Evolutionary conservation across 108 stramenopile species (phyloP).

Genomic region (Tribonema minus): DNA sequence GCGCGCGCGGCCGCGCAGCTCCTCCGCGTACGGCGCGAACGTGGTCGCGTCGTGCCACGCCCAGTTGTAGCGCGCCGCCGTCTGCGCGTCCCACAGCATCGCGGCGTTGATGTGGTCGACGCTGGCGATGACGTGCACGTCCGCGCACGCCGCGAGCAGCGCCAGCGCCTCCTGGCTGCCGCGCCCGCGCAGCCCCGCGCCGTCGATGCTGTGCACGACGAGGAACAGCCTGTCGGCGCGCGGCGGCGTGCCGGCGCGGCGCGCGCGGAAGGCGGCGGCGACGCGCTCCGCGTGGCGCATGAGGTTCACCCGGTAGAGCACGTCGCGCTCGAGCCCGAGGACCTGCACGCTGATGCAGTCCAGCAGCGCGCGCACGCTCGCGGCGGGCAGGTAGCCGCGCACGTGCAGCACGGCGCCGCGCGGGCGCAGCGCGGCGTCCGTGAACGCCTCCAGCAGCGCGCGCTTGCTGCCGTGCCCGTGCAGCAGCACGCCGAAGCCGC

Average conservation of each 20-base stretch:
- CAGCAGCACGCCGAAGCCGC: constrained; percentile 17
- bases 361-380: constrained; percentile 24
- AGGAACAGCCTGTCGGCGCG: neutral
- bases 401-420: neutral
- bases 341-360: constrained; percentile 1
- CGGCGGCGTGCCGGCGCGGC: neutral
- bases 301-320: neutral
- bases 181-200: constrained; percentile 5
- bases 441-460: neutral
- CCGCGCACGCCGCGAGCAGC: neutral
- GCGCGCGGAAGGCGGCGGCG: neutral
- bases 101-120: constrained; percentile 17
- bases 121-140: constrained; percentile 4
- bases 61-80: constrained; percentile 17
- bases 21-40: constrained; percentile 5
- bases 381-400: constrained; percentile 1
- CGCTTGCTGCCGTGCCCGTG: constrained; percentile 30
- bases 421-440: neutral
- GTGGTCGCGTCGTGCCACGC: constrained; percentile 7
- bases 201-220: constrained; percentile 19
- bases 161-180: constrained; percentile 16
- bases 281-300: neutral
- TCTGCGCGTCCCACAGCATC: constrained; percentile 8
- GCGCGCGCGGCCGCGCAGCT: constrained; percentile 1
- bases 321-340: neutral